Evolutionary conservation across 2,329 filamentous ascomycete genomes (phyloP).

Genomic region (Aspergillus tanneri): DNA sequence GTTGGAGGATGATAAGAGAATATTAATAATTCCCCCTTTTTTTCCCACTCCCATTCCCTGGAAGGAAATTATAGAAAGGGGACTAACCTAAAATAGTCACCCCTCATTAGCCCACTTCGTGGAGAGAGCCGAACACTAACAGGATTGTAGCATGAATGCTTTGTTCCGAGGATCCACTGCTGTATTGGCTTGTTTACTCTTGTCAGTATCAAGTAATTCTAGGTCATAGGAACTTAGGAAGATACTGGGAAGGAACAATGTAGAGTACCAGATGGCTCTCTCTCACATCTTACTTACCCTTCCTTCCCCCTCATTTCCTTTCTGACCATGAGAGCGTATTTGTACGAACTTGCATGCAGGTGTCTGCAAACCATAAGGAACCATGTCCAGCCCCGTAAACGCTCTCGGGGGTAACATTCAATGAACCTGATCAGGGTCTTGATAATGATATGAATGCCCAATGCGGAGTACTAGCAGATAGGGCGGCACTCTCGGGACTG

Average conservation of each 20-base stretch:
- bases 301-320: background rate
- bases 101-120: conserved; percentile 1
- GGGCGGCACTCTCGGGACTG: background rate
- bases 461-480: background rate
- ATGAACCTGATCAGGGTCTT: no score
- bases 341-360: background rate
- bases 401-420: no score
- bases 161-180: background rate
- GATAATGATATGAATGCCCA: no score
- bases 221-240: no score
- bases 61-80: background rate
- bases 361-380: background rate
- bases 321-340: background rate
- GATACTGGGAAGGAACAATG: no score
- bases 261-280: no score
- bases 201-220: no score
- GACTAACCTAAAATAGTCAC: background rate
- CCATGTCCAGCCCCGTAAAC: background rate
- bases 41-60: background rate
- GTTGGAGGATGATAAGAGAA: background rate
- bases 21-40: no score
- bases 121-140: conserved; percentile 4
- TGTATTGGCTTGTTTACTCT: background rate
- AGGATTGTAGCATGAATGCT: background rate
- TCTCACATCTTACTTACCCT: no score